A percentile compares a stretch with the other conserved stretches of the same genome.
These are phyloP conservation scores for Colletotrichum godetiae DNA, from an alignment of 2,329 filamentous ascomycete genomes.

Conservation along the genomic window DNA sequence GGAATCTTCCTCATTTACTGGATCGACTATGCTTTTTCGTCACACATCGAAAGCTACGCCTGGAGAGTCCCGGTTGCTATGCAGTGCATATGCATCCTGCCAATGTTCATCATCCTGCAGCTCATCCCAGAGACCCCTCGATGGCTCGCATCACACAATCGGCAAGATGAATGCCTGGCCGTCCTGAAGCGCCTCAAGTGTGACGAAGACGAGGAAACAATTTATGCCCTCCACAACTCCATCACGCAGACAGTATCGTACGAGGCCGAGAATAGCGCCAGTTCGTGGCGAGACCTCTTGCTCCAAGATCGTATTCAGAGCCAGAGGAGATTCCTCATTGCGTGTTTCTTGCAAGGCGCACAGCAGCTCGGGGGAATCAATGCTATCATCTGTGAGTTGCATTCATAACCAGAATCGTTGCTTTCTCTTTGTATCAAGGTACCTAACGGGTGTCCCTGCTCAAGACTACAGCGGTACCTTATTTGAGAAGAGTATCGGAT, in stretches of 20 bases:
- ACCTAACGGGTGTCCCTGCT: background rate
- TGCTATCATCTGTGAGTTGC: conserved; percentile 53
- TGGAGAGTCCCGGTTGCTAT: conserved; percentile 56
- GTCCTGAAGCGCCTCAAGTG: conserved; percentile 51
- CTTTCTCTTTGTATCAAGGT: background rate
- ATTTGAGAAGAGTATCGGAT: conserved; percentile 57
- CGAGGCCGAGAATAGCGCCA: conserved; percentile 45
- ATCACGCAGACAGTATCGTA: conserved; percentile 47
- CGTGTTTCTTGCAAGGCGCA: conserved; percentile 44
- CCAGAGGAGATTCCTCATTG: conserved; percentile 44
- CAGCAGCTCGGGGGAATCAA: conserved; percentile 63
- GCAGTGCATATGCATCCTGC: conserved; percentile 52
- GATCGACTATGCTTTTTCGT: conserved; percentile 56
- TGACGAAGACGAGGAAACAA: conserved; percentile 38
- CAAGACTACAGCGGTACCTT: conserved; percentile 57
- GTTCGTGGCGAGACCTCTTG: conserved; percentile 45
- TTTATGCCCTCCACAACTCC: conserved; percentile 41
- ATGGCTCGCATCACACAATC: conserved; percentile 54
- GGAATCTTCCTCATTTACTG: conserved; percentile 58
- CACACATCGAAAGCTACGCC: conserved; percentile 44
- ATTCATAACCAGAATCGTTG: fast-evolving
- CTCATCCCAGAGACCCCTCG: conserved; percentile 57
- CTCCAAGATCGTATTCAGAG: conserved; percentile 47
- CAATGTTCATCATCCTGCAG: conserved; percentile 50
- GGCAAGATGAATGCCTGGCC: conserved; percentile 48